These are phyloP conservation scores for Penicillium steckii DNA, from an alignment of 495 filamentous ascomycete genomes.

Conservation along the genomic window DNA sequence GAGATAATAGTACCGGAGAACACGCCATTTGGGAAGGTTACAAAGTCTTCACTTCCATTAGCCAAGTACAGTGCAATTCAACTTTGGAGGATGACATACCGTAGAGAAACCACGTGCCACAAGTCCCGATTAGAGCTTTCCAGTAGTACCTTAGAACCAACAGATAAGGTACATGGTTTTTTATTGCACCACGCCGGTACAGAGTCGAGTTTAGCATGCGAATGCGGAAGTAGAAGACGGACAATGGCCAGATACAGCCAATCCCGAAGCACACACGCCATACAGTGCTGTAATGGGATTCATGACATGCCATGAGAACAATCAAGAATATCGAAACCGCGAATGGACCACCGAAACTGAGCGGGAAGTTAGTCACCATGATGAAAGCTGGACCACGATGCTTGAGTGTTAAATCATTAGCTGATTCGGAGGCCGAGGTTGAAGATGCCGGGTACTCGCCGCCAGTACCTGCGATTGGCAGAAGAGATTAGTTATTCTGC, in stretches of 20 bases:
- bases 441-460: constrained; percentile 50
- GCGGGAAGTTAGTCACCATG: constrained; percentile 51
- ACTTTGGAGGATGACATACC: constrained; percentile 21
- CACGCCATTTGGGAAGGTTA: constrained; percentile 49
- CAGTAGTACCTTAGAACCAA: constrained; percentile 48
- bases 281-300: constrained; percentile 43
- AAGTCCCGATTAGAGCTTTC: constrained; percentile 47
- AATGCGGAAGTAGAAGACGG: constrained; percentile 53
- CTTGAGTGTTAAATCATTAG: constrained; percentile 43
- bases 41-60: constrained; percentile 22
- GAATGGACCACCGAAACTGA: constrained; percentile 50
- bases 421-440: constrained; percentile 47
- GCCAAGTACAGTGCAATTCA: neutral
- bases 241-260: constrained; percentile 49
- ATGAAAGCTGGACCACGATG: constrained; percentile 52
- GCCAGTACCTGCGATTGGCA: constrained; percentile 21
- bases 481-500: neutral
- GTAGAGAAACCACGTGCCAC: constrained; percentile 52
- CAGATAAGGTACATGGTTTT: constrained; percentile 43
- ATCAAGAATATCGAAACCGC: constrained; percentile 50
- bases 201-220: constrained; percentile 51
- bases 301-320: constrained; percentile 39
- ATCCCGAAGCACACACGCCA: constrained; percentile 54
- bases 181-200: constrained; percentile 50
- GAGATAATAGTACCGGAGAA: constrained; percentile 51